phyloP scores from a whole-genome alignment of 2,329 filamentous ascomycete genomes.

The Cordyceps militaris region DNA sequence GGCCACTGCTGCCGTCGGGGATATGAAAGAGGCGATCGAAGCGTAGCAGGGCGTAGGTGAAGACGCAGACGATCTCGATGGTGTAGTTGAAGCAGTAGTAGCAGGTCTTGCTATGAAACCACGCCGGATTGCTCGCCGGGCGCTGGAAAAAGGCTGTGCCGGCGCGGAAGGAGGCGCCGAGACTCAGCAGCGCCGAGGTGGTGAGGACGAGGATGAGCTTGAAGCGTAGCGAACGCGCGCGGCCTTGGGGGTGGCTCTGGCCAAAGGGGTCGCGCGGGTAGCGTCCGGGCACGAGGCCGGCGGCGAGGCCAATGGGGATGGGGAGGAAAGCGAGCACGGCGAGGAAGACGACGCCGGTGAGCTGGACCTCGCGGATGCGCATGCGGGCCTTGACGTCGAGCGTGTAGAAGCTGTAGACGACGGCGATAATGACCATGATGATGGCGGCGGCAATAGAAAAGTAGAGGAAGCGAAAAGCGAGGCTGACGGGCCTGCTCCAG shows the following conservation, averaged over 20 bases:
- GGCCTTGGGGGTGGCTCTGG: constrained; percentile 50
- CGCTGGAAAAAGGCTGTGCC: constrained; percentile 49
- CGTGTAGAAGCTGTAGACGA: constrained; percentile 62
- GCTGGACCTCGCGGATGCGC: constrained; percentile 57
- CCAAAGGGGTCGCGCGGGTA: constrained; percentile 47
- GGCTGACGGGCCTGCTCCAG: constrained; percentile 51
- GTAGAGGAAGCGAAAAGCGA: constrained; percentile 52
- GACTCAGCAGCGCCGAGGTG: constrained; percentile 51
- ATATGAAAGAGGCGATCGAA: constrained; percentile 72
- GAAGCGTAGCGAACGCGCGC: constrained; percentile 51
- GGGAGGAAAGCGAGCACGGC: constrained; percentile 61
- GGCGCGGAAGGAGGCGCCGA: constrained; percentile 64
- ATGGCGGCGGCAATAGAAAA: constrained; percentile 51
- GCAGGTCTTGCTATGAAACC: constrained; percentile 62
- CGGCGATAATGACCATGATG: constrained; percentile 57
- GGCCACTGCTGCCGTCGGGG: constrained; percentile 58
- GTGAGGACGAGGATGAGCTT: constrained; percentile 61
- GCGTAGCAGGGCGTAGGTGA: constrained; percentile 57
- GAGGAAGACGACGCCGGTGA: constrained; percentile 59
- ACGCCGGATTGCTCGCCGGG: constrained; percentile 49
- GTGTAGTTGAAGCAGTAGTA: constrained; percentile 78
- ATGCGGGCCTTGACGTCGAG: constrained; percentile 40
- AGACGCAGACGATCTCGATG: constrained; percentile 65
- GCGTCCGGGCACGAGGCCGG: constrained; percentile 35
- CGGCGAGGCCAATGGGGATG: constrained; percentile 38